A percentile compares a stretch with the other conserved stretches of the same genome.
Evolutionary conservation across 2,329 filamentous ascomycete genomes (phyloP).

Genomic region (Calonectria montana): DNA sequence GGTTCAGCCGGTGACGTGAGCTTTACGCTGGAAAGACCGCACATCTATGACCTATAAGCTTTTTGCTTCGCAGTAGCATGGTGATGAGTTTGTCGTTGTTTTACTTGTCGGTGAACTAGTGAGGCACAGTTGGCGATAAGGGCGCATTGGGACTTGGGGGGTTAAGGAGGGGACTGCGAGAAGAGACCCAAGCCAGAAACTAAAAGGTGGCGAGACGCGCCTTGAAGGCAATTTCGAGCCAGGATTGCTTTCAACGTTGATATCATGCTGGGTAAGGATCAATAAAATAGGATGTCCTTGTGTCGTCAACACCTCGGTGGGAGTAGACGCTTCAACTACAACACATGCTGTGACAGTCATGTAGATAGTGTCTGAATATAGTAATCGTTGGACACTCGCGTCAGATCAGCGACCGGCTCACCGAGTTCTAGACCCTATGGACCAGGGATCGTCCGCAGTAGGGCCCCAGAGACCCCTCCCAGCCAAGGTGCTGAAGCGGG

Average conservation of each 20-base stretch:
- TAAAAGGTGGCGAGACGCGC: background rate
- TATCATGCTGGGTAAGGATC: background rate
- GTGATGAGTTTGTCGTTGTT: slow-evolving; percentile 7
- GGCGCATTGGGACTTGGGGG: background rate
- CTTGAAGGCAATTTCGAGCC: background rate
- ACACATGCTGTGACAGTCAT: slow-evolving; percentile 8
- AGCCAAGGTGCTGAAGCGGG: slow-evolving; percentile 8
- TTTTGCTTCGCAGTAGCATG: background rate
- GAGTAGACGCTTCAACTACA: slow-evolving; percentile 10
- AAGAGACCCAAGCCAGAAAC: background rate
- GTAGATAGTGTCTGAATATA: slow-evolving; percentile 16
- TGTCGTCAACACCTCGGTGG: background rate
- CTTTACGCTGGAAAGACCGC: slow-evolving; percentile 50
- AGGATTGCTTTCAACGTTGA: background rate
- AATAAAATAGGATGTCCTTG: background rate
- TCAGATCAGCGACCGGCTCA: slow-evolving; percentile 37
- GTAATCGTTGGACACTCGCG: slow-evolving; percentile 30
- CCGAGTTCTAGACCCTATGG: slow-evolving; percentile 39
- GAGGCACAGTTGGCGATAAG: slow-evolving; percentile 2
- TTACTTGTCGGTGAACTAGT: background rate
- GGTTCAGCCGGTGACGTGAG: slow-evolving; percentile 58
- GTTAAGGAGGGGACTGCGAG: background rate
- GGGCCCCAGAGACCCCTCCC: slow-evolving; percentile 29
- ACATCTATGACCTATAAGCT: slow-evolving; percentile 15
- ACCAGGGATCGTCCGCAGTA: slow-evolving; percentile 17